Base-by-base conservation (phyloP, 164 flowering plant species). In the Buxus sempervirens region DNA sequence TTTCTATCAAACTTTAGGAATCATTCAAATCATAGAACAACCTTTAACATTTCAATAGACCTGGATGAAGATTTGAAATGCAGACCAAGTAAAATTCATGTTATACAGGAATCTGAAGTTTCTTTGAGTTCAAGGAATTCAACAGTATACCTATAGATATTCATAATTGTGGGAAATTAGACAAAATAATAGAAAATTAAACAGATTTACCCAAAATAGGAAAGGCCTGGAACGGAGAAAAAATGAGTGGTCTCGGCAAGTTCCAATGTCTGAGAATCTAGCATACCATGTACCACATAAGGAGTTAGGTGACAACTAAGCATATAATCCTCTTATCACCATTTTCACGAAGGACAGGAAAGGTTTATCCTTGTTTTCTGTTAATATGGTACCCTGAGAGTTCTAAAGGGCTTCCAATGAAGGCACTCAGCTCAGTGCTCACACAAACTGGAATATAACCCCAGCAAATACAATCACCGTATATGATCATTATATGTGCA, bases 1-100 rank as follows among this genome's bases (percentile, higher is more conserved):
- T 75, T 64, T 60, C 21, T 38, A 57, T 54, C 58, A 28, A 67
- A 27, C 32, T 66, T 70, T 45, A 66, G 58, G 49, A 63, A 38
- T 54, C 49, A 54, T 54, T 58, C 42, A 45, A 45, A 59, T 22
- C 21, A 68, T 10, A 45, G 51, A 6, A 45, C 18, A 45, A 45
- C 1, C 9, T 15, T 45, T 45, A 10, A 45, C 12, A 45, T 45
- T 45, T 4, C 16, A 45, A 10, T 45, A 1, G 18, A 45, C 51
- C 51, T 45, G 51, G 51, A 45, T 10, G 12, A 45, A 45, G 51
- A 4, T 10, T 45, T 45, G 16, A 45, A 10, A 45, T 15, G 18
- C 18, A 45, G 14, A 4, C 1, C 13, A 45, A 45, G 51, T 10
- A 10, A 45, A 45, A 45, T 45, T 1, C 51, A 45, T 45, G 18